Evolutionary conservation across 1,284 basidiomycete genomes (phyloP).

Genomic region (Leccinum huronense): DNA sequence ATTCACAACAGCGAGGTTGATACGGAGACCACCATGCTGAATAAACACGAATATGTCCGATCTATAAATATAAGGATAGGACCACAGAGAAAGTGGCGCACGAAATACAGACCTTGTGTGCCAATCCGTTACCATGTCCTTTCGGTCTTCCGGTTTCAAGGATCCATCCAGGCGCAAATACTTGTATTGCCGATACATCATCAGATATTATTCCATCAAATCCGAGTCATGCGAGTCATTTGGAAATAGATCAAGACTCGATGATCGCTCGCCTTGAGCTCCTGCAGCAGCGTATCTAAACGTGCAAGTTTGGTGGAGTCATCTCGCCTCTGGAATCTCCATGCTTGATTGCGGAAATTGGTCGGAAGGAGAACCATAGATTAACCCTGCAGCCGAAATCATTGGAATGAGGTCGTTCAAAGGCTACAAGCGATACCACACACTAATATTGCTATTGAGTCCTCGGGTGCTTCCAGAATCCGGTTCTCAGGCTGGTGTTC

Average conservation of each 20-base stretch:
- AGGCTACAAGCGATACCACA: constrained; percentile 69
- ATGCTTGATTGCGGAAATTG: constrained; percentile 86
- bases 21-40: constrained; percentile 97
- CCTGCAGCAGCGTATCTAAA: constrained; percentile 84
- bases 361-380: constrained; percentile 64
- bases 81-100: constrained; percentile 2
- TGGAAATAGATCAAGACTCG: constrained; percentile 98
- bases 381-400: constrained; percentile 67
- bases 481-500: constrained; percentile 58
- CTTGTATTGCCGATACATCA: constrained; percentile 95
- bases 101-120: constrained; percentile 78
- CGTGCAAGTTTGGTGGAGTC: constrained; percentile 97
- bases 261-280: constrained; percentile 93
- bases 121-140: constrained; percentile 99
- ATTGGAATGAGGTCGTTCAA: constrained; percentile 59
- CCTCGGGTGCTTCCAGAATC: constrained; percentile 62
- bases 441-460: constrained; percentile 60
- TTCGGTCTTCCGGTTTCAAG: constrained; percentile 92
- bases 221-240: constrained; percentile 99
- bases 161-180: constrained; percentile 95
- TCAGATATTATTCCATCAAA: constrained; percentile 96
- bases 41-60: constrained; percentile 96
- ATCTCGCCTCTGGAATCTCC: constrained; percentile 87
- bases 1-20: constrained; percentile 97
- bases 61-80: constrained; percentile 41